Evolutionary conservation across 768 basidiomycete species (phyloP), one percentile per base, ranked within the genome.

Genomic region (Pisolithus orientalis): DNA sequence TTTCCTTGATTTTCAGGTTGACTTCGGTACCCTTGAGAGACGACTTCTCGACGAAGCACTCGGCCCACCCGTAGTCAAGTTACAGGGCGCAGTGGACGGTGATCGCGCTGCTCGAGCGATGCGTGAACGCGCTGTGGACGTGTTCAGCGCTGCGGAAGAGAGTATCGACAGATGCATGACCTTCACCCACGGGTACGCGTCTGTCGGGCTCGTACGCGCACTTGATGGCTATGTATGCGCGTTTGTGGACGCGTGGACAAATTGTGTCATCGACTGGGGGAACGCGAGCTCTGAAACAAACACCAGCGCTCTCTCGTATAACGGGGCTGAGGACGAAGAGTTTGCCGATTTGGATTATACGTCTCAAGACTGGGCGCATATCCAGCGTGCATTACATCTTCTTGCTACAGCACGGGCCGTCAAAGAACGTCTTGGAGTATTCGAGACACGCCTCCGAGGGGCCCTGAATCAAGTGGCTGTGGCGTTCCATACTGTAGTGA

Each of bases 151-250:
- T 32, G 87, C 88, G 13, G 93, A 95, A 59, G 90, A 89, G 37
- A 88, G 89, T 32, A 72, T 94, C 52, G 69, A 70, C 38, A 79
- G 94, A 25, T 92, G 88, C 64, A 72, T 79, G 39, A 72, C 75
- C 0, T 88, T 99, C 65, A 97, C 95, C 2, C 85, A 95, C 62
- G 95, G 95, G 0, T 97, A 91, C 64, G 95, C 86, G 5, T 75
- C 83, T 1, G 71, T 77, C 2, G 87, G 85, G 6, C 77, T 95
- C 16, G 74, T 97, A 21, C 75, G 80, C 34, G 80, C 90, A 0
- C 63, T 95, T 31, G 90, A 95, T 62, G 71, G 75, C 7, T 80
- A 86, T 52, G 75, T 96, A 55, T 72, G 79, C 28, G 72, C 77
- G 1, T 94, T 96, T 60, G 74, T 94, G 25, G 79, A 84, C 42